These are phyloP conservation scores for Cystofilobasidium macerans DNA, from an alignment of 768 basidiomycete genomes.

Conservation along the genomic window DNA sequence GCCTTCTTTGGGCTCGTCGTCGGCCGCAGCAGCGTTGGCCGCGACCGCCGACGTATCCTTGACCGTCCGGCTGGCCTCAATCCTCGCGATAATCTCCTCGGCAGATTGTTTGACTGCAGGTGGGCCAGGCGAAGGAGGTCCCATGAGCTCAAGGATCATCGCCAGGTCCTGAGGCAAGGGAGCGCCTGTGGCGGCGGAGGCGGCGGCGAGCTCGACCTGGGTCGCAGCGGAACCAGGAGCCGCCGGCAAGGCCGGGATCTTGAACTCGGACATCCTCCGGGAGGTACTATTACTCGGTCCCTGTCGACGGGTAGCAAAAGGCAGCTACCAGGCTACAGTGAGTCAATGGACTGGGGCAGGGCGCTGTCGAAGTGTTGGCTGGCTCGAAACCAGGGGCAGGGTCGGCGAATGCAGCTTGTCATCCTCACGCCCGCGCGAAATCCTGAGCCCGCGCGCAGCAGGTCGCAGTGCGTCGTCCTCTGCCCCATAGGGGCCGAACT, in stretches of 20 bases:
- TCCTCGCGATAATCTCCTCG: neutral
- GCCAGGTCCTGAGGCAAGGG: conserved; percentile 16
- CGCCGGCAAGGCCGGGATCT: neutral
- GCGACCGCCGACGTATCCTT: neutral
- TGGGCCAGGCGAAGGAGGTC: neutral
- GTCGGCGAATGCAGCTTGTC: too few relatives aligned
- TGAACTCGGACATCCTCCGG: conserved; percentile 3
- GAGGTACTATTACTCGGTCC: too few relatives aligned
- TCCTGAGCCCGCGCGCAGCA: too few relatives aligned
- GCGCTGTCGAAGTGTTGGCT: too few relatives aligned
- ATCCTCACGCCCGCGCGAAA: too few relatives aligned
- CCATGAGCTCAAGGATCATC: conserved; percentile 12
- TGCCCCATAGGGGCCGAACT: too few relatives aligned
- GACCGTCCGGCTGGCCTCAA: neutral
- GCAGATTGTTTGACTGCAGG: neutral
- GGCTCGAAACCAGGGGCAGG: too few relatives aligned
- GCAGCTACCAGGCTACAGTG: too few relatives aligned
- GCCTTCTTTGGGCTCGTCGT: neutral
- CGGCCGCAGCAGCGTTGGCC: neutral
- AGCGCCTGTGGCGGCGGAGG: neutral
- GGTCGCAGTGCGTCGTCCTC: too few relatives aligned
- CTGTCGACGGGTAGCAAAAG: too few relatives aligned
- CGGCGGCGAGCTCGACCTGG: neutral
- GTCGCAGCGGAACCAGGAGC: too few relatives aligned
- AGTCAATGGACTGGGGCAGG: too few relatives aligned